A percentile compares a stretch with the other conserved stretches of the same genome.
Evolutionary conservation across 345 rosid genomes (phyloP).

Genomic region (Murraya koenigii): DNA sequence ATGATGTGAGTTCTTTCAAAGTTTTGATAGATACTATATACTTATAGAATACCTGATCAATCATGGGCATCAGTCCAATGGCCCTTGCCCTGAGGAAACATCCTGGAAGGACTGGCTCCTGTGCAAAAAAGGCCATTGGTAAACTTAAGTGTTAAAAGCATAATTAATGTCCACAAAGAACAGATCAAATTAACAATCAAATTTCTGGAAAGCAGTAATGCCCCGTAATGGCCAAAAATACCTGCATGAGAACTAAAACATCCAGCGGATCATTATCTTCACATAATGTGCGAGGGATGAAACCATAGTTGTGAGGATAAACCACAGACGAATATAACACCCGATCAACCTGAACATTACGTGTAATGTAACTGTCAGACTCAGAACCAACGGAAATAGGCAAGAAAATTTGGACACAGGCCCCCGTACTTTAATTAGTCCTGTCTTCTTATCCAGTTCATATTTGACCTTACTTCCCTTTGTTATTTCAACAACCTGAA

Average conservation of each 20-base stretch:
- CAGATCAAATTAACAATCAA: no score
- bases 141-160: neutral
- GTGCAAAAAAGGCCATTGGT: neutral
- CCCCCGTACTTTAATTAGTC: conserved; percentile 68
- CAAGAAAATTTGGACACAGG: neutral
- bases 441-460: conserved; percentile 94
- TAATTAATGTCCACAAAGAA: no score
- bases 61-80: conserved; percentile 98
- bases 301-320: conserved; percentile 97
- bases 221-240: conserved; percentile 4
- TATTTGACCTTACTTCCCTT: conserved; percentile 97
- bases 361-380: neutral
- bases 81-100: conserved; percentile 92
- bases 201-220: neutral
- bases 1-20: neutral
- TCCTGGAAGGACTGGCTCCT: conserved; percentile 98
- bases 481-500: conserved; percentile 88
- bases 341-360: conserved; percentile 64
- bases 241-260: conserved; percentile 96
- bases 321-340: conserved; percentile 88
- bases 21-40: neutral
- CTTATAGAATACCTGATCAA: conserved; percentile 62
- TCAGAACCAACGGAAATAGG: neutral
- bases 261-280: conserved; percentile 98
- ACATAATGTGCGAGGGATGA: conserved; percentile 85